Base-by-base conservation (phyloP, 768 basidiomycete species). In the Auricularia cornea region DNA sequence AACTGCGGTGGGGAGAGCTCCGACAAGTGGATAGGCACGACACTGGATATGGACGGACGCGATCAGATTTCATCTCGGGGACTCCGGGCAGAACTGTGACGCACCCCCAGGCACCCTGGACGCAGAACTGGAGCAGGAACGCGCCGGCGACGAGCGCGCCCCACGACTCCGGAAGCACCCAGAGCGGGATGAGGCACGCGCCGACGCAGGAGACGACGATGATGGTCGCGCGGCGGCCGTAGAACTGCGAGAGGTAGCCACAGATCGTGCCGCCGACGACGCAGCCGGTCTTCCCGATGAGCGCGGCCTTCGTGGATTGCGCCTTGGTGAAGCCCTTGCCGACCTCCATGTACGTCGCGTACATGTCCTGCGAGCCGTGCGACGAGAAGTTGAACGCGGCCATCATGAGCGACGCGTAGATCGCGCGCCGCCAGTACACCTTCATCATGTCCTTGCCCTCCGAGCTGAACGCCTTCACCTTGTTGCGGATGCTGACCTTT, bases 71-170 rank as follows among this genome's bases (percentile, higher is more conserved):
- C n/a, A n/a, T n/a, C n/a, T n/a, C n/a, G n/a, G n/a, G n/a, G n/a
- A n/a, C n/a, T n/a, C n/a, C n/a, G n/a, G n/a, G n/a, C n/a, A n/a
- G n/a, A n/a, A n/a, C n/a, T n/a, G 11, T 48, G 6, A 23, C 44
- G 11, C 23, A 48, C 44, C 72, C 73, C 72, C 74, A 76, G 31
- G 75, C 75, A 41, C 75, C 75, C 62, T 75, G 73, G 4, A 74
- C 73, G 60, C 72, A 72, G 52, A 70, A 67, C 66, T 75, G 74
- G 26, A 74, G 64, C 67, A 61, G 33, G 44, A 75, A 75, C 3
- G 69, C 73, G 26, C 72, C 74, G 14, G 72, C 71, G 2, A 72
- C 52, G 5, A 76, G 68, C 29, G 66, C 68, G 0, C 66, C 69
- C 63, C 75, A 76, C 3, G 67, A 61, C 32, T 62, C 59, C 30